A percentile compares a stretch with the other conserved stretches of the same genome.
Conservation (phyloP, 2,329 filamentous ascomycete species). For the Aspergillus sp. region DNA sequence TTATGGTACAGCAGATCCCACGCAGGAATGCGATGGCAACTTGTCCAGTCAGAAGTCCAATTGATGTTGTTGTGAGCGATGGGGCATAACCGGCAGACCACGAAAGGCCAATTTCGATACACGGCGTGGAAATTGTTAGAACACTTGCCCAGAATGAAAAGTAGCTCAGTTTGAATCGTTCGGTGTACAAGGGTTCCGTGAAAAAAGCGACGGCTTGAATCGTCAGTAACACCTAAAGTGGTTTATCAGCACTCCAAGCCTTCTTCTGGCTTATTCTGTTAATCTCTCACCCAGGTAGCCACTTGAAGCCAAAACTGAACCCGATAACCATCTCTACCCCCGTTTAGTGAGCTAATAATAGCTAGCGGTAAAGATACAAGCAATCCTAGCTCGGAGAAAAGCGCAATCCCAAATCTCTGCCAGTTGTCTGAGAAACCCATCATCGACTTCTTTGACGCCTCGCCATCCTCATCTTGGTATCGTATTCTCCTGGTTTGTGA, state of each 20-base stretch:
- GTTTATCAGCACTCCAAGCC: slow-evolving; percentile 5
- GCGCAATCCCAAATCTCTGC: slow-evolving; percentile 52
- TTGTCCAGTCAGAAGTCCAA: slow-evolving; percentile 48
- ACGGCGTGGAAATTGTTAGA: slow-evolving; percentile 16
- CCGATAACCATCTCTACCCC: slow-evolving; percentile 27
- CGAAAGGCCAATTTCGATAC: slow-evolving; percentile 24
- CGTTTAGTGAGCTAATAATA: slow-evolving; percentile 46
- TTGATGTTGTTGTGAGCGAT: slow-evolving; percentile 17
- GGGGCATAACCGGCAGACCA: slow-evolving; percentile 19
- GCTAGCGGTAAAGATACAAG: slow-evolving; percentile 54
- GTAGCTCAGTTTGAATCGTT: slow-evolving; percentile 25
- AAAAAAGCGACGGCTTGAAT: slow-evolving; percentile 31
- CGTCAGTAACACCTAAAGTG: slow-evolving; percentile 22
- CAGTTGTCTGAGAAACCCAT: slow-evolving; percentile 58
- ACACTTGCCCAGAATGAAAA: slow-evolving; percentile 26
- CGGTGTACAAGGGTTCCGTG: slow-evolving; percentile 27
- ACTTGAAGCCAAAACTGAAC: slow-evolving; percentile 58
- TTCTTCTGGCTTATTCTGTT: no score
- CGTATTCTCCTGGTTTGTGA: slow-evolving; percentile 29
- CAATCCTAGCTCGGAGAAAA: slow-evolving; percentile 53
- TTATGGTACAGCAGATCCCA: slow-evolving; percentile 40
- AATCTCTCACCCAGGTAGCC: slow-evolving; percentile 56
- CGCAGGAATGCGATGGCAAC: slow-evolving; percentile 33
- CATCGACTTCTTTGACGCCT: slow-evolving; percentile 60
- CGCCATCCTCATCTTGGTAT: slow-evolving; percentile 68